Percentiles rank a stretch among this genome's conserved stretches.
These are phyloP conservation scores for Farysia itapuensis DNA, from an alignment of 1,284 basidiomycete genomes.

Conservation along the genomic window DNA sequence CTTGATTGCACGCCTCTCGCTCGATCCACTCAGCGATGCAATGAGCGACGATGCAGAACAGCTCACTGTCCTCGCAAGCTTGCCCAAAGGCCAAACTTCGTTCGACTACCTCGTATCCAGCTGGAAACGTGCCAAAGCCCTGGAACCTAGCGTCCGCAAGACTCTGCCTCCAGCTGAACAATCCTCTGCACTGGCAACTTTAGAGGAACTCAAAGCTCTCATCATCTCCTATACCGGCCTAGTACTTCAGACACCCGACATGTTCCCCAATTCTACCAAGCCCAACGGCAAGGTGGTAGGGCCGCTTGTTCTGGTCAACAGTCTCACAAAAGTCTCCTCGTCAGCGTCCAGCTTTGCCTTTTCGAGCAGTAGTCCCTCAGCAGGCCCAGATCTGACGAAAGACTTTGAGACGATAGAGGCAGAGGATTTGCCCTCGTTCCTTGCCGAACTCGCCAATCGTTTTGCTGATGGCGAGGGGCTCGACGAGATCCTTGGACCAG, in stretches of 20 bases:
- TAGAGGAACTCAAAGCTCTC: constrained; percentile 61
- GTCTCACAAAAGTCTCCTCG: constrained; percentile 40
- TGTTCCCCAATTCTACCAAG: constrained; percentile 71
- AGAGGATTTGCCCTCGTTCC: constrained; percentile 62
- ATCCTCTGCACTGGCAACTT: constrained; percentile 62
- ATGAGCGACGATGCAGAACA: constrained; percentile 83
- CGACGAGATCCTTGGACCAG: constrained; percentile 62
- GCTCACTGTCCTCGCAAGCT: constrained; percentile 73
- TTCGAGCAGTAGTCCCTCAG: constrained; percentile 9
- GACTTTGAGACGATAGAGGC: constrained; percentile 56
- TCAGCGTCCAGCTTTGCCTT: constrained; percentile 57
- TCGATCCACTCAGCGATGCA: constrained; percentile 71
- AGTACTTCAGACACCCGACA: constrained; percentile 80
- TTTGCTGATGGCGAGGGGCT: constrained; percentile 61
- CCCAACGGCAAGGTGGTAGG: constrained; percentile 31
- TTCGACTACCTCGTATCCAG: constrained; percentile 89
- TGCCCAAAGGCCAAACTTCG: constrained; percentile 76
- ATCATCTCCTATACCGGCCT: constrained; percentile 88
- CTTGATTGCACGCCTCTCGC: constrained; percentile 81
- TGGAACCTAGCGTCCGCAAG: constrained; percentile 53
- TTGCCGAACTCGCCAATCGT: constrained; percentile 62
- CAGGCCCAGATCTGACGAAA: constrained; percentile 17
- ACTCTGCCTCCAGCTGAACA: constrained; percentile 69
- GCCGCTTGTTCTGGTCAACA: constrained; percentile 69
- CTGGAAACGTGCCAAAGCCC: constrained; percentile 69